Evolutionary conservation across 2,329 filamentous ascomycete genomes (phyloP).

Genomic region (Sporothrix humicola): DNA sequence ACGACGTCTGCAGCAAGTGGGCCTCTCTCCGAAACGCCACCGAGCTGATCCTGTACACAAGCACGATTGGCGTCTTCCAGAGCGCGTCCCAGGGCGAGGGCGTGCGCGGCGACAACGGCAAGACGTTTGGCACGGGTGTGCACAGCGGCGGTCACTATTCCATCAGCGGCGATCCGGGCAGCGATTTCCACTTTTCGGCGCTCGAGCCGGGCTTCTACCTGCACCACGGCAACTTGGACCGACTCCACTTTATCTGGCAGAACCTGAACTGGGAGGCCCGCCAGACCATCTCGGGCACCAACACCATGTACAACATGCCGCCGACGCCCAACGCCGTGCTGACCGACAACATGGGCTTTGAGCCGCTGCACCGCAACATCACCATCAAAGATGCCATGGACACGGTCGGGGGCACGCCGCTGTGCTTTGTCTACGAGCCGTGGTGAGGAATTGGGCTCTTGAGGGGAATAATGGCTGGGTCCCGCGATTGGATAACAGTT

Average conservation of each 20-base stretch:
- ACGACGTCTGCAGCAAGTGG: constrained; percentile 38
- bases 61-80: constrained; percentile 47
- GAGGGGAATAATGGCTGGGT: too few species aligned
- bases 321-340: constrained; percentile 49
- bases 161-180: constrained; percentile 54
- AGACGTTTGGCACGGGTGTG: constrained; percentile 43
- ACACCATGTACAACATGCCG: constrained; percentile 49
- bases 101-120: constrained; percentile 39
- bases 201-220: constrained; percentile 55
- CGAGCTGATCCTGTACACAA: constrained; percentile 44
- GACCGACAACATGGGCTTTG: constrained; percentile 45
- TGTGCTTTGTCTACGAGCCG: constrained; percentile 52
- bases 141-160: constrained; percentile 52
- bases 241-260: constrained; percentile 57
- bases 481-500: too few species aligned
- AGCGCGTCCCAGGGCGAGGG: constrained; percentile 47
- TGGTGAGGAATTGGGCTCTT: constrained; percentile 32
- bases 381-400: constrained; percentile 46
- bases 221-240: constrained; percentile 55
- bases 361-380: constrained; percentile 37
- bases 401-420: constrained; percentile 48
- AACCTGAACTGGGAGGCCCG: constrained; percentile 49
- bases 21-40: constrained; percentile 42
- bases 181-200: constrained; percentile 52
- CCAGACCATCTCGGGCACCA: constrained; percentile 48